Base-by-base conservation (phyloP, 306 rosid species). In the Echinosophora koreensis region DNA sequence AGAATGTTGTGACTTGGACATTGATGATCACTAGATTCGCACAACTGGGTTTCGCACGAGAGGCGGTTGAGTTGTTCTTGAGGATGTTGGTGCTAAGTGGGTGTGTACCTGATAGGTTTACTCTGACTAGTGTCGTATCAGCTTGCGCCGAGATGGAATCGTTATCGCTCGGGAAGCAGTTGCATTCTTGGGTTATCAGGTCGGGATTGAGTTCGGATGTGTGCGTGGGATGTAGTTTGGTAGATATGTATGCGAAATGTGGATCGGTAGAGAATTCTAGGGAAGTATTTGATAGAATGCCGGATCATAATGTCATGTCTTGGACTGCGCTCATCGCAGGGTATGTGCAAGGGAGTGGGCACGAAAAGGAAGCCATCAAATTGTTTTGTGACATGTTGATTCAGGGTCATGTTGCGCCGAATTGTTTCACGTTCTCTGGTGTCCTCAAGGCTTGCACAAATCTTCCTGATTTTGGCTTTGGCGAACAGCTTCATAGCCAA, bases 281-380 rank as follows among this genome's bases (percentile, higher is more conserved):
- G 66, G 84, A 57, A 74, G 79, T 86, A 2, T 90, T 86, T 62
- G 38, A 88, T 78, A 68, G 76, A 5, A 88, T 86, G 81, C 44
- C 66, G 2, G 66, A 71, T 46, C 87, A 69, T 72, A 88, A 82
- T 80, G 90, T 88, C 70, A 66, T 90, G 86, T 86, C 90, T 37
- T 90, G 94, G 94, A 90, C 94, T 22, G 87, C 88, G 9, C 77
- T 90, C 64, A 86, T 88, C 44, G 32, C 86, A 1, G 90, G 82
- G 17, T 82, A 84, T 64, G 89, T 73, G 14, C 84, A 80, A 77
- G 77, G 78, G 4, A 47, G 80, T 42, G 86, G 87, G 15, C 56
- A 12, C 63, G 87, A 87, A 49, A 50, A 39, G 75, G 87, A 88
- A 65, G 90, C 90, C 41, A 15, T 88, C 1, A 41, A 76, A 44